Evolutionary conservation across 495 filamentous ascomycete genomes (phyloP).

Genomic region (Talaromyces liani): DNA sequence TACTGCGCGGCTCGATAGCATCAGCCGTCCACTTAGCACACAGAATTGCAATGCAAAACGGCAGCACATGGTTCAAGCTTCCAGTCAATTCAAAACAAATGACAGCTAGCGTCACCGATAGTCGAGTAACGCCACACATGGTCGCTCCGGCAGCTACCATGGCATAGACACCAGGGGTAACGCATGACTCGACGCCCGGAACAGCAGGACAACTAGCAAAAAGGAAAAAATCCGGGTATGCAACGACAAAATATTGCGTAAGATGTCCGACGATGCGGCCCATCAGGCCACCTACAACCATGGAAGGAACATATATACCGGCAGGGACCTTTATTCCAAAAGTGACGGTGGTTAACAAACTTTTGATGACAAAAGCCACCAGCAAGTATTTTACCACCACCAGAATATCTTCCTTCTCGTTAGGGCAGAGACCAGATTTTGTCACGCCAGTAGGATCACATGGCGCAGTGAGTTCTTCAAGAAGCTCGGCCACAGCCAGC

Average conservation of each 20-base stretch:
- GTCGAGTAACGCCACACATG: slow-evolving; percentile 93
- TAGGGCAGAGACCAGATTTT: slow-evolving; percentile 66
- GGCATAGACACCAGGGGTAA: slow-evolving; percentile 92
- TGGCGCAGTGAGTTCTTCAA: slow-evolving; percentile 84
- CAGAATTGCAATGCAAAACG: slow-evolving; percentile 86
- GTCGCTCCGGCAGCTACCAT: slow-evolving; percentile 91
- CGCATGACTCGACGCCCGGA: slow-evolving; percentile 69
- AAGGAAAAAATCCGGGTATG: slow-evolving; percentile 60
- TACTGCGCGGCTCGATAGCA: slow-evolving; percentile 87
- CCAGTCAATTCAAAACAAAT: slow-evolving; percentile 96
- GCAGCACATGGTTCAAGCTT: slow-evolving; percentile 87
- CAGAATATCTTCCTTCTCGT: slow-evolving; percentile 61
- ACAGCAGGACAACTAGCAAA: slow-evolving; percentile 67
- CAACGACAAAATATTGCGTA: slow-evolving; percentile 74
- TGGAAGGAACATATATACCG: slow-evolving; percentile 95
- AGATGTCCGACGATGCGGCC: slow-evolving; percentile 82
- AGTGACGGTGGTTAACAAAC: slow-evolving; percentile 75
- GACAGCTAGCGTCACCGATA: slow-evolving; percentile 91
- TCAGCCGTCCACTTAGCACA: slow-evolving; percentile 98
- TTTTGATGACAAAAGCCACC: slow-evolving; percentile 82
- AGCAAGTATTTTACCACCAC: slow-evolving; percentile 60
- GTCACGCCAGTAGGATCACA: slow-evolving; percentile 59
- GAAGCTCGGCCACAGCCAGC: slow-evolving; percentile 79
- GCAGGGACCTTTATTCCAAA: slow-evolving; percentile 95
- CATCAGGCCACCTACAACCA: slow-evolving; percentile 94